These are phyloP conservation scores for Chaetomium fimeti DNA, from an alignment of 495 filamentous ascomycete genomes.

Conservation along the genomic window DNA sequence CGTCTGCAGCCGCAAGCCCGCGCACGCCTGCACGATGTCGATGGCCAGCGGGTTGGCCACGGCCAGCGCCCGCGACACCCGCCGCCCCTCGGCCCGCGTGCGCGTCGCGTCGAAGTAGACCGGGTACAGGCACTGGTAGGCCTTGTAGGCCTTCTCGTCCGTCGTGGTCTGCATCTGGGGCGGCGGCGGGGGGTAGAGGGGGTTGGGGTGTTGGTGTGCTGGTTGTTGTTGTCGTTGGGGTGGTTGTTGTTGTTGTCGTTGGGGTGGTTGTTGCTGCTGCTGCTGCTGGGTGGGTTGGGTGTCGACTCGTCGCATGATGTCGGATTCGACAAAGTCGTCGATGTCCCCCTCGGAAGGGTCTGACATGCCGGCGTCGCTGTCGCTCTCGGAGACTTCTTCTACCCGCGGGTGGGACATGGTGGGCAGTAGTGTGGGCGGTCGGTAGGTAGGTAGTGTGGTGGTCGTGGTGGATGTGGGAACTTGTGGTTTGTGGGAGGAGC, in stretches of 20 bases:
- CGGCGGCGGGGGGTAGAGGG: conserved; percentile 26
- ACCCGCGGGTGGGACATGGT: conserved; percentile 82
- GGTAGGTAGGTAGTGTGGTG: conserved; percentile 10
- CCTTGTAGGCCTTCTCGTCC: conserved; percentile 62
- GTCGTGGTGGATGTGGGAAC: not conserved
- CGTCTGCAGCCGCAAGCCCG: conserved; percentile 65
- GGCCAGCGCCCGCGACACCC: conserved; percentile 67
- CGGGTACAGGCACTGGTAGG: conserved; percentile 88
- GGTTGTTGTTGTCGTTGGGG: conserved; percentile 30
- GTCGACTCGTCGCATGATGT: conserved; percentile 42
- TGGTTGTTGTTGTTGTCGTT: conserved; percentile 13
- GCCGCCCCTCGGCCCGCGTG: conserved; percentile 71
- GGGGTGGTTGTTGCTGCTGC: conserved; percentile 13
- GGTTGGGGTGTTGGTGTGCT: conserved; percentile 20
- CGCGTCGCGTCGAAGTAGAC: conserved; percentile 85
- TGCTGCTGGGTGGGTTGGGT: too few relatives aligned
- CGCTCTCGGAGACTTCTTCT: conserved; percentile 84
- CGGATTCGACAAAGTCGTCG: conserved; percentile 52
- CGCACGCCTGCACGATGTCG: conserved; percentile 83
- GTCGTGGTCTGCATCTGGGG: conserved; percentile 41
- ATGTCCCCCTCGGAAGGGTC: conserved; percentile 73
- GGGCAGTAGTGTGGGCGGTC: conserved; percentile 14
- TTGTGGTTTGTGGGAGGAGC: conserved; percentile 6
- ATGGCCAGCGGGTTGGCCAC: conserved; percentile 84
- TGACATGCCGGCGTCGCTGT: conserved; percentile 71